Conservation (phyloP, 2,329 filamentous ascomycete species). For the Fusarium nelsonii region DNA sequence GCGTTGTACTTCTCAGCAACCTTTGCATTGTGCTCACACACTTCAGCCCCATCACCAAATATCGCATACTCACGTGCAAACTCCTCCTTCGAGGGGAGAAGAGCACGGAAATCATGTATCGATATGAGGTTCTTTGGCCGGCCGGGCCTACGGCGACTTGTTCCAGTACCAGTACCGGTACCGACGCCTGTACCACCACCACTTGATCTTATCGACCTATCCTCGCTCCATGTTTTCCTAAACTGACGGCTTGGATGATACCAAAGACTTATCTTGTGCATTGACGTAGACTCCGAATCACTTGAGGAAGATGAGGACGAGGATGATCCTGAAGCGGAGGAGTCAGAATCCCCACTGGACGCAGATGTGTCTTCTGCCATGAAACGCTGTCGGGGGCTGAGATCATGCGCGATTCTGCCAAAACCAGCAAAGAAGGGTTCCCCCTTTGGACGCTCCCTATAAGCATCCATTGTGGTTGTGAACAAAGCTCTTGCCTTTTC, state of each 20-base stretch:
- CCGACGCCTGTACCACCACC: conserved; percentile 67
- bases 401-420: conserved; percentile 66
- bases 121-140: conserved; percentile 77
- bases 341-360: conserved; percentile 64
- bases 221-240: conserved; percentile 68
- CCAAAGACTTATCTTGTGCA: conserved; percentile 69
- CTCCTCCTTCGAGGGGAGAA: conserved; percentile 82
- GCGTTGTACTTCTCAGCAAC: conserved; percentile 80
- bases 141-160: conserved; percentile 61
- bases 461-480: conserved; percentile 60
- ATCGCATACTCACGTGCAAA: conserved; percentile 86
- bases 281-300: conserved; percentile 73
- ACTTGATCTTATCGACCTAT: conserved; percentile 69
- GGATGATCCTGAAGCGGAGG: conserved; percentile 62
- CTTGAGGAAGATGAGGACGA: conserved; percentile 68
- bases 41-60: conserved; percentile 82
- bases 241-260: conserved; percentile 66
- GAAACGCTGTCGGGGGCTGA: conserved; percentile 61
- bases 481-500: conserved; percentile 67
- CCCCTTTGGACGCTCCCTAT: conserved; percentile 63
- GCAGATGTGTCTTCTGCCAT: conserved; percentile 63
- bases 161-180: conserved; percentile 64
- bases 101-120: conserved; percentile 75
- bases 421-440: conserved; percentile 70
- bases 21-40: conserved; percentile 85